phyloP scores from a whole-genome alignment of 768 basidiomycete genomes.

The Favolaschia claudopus region DNA sequence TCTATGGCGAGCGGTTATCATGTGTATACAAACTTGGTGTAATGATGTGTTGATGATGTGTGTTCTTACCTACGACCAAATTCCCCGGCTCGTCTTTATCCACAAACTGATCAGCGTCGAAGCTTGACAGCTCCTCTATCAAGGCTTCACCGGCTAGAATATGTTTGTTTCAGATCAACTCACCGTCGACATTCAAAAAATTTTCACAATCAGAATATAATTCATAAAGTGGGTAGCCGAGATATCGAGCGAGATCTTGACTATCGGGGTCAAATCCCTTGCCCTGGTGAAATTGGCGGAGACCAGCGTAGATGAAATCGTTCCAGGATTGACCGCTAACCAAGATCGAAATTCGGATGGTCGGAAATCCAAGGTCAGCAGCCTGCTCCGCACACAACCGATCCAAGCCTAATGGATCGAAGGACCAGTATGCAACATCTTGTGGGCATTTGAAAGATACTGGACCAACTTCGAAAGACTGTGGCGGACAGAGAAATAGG shows the following conservation, averaged over 20 bases:
- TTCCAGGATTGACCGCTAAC: neutral
- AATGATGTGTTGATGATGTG: no score
- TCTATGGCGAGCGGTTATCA: no score
- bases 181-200: no score
- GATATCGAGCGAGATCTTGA: neutral
- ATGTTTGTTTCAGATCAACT: no score
- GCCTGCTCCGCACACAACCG: no score
- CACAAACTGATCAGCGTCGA: no score
- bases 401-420: neutral
- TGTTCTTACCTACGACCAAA: no score
- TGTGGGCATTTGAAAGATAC: neutral
- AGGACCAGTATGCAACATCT: neutral
- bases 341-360: neutral
- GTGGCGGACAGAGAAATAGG: neutral
- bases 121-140: no score
- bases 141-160: no score
- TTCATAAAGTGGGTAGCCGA: neutral
- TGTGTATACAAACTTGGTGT: no score
- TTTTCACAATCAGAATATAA: no score
- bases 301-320: neutral
- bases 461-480: neutral
- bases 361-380: neutral
- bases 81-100: no score
- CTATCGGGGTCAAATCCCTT: neutral
- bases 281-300: neutral